Evolutionary conservation across 2,329 filamentous ascomycete genomes (phyloP), one percentile per base, ranked within the genome.

Genomic region (Nemania sp.): DNA sequence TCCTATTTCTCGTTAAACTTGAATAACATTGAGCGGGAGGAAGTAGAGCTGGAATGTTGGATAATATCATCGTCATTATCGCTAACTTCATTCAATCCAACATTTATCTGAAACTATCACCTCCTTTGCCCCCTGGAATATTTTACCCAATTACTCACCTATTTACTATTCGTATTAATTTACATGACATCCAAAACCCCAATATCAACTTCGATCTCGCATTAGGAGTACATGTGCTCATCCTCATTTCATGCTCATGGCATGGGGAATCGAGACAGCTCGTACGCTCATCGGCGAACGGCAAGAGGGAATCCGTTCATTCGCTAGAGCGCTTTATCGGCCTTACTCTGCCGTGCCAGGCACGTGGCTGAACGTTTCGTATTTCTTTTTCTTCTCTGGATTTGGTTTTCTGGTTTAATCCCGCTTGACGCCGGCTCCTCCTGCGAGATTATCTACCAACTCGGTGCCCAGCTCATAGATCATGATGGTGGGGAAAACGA

Each of bases 401-500:
- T 26, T 22, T 13, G 22, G 22, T 8, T 10, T 32, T 53, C 35
- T 20, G n/a, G n/a, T 22, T 77, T 79, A 85, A 26, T 84, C 82
- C 5, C 73, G 74, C 75, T 85, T 86, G 63, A 75, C 66, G 27
- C 76, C 75, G 5, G 70, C 72, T 1, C 73, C 72, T 6, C 74
- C 72, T 3, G 80, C 78, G 38, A 89, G 77, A 0, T 81, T 84
- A 18, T 82, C 75, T 59, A 88, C 63, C 61, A 88, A 83, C 63
- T 88, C 84, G 56, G 75, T 70, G 27, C 86, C 86, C 51, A 88
- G 75, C 4, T 76, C 77, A 73, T 80, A 84, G 62, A 86, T 80
- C 80, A 89, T 85, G 77, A 86, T 85, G 3, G 83, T 74, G 0
- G 87, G 82, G 38, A 84, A 80, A 56, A 89, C 72, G 54, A 89